Evolutionary conservation across 257 asterid species (phyloP).

Genomic region (Voacanga thouarsii): DNA sequence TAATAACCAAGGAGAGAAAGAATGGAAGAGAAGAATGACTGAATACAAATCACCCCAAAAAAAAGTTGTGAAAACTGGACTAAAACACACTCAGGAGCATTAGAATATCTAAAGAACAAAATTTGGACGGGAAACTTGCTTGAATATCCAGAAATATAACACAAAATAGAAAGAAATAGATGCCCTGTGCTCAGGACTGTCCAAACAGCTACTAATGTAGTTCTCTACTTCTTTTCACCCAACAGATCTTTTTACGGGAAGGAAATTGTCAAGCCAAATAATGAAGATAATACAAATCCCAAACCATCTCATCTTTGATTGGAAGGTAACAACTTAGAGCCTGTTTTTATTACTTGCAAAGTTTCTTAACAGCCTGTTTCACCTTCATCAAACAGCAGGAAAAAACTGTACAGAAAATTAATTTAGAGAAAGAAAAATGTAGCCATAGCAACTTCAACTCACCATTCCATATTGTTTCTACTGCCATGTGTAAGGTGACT

Average conservation of each 20-base stretch:
- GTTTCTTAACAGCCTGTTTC: not conserved
- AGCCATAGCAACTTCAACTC: not conserved
- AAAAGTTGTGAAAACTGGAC: not conserved
- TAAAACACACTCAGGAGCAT: not conserved
- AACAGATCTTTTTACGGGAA: too few species aligned
- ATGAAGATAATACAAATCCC: too few species aligned
- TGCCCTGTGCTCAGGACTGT: not conserved
- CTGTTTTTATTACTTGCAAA: not conserved
- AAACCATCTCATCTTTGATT: too few species aligned
- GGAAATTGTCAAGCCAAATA: not conserved
- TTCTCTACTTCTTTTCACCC: not conserved
- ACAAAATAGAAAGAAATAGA: too few species aligned
- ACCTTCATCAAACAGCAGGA: not conserved
- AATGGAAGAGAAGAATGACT: not conserved
- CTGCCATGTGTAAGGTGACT: not conserved
- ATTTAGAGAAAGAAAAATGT: not conserved
- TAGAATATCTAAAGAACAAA: not conserved
- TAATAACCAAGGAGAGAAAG: not conserved
- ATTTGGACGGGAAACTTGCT: too few species aligned
- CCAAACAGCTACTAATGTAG: not conserved
- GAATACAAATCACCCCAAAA: not conserved
- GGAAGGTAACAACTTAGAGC: not conserved
- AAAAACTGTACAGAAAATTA: not conserved
- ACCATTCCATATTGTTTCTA: not conserved
- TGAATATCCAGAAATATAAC: too few species aligned